phyloP scores from a whole-genome alignment of 139 green algal species.

The Desmodesmus armatus region DNA sequence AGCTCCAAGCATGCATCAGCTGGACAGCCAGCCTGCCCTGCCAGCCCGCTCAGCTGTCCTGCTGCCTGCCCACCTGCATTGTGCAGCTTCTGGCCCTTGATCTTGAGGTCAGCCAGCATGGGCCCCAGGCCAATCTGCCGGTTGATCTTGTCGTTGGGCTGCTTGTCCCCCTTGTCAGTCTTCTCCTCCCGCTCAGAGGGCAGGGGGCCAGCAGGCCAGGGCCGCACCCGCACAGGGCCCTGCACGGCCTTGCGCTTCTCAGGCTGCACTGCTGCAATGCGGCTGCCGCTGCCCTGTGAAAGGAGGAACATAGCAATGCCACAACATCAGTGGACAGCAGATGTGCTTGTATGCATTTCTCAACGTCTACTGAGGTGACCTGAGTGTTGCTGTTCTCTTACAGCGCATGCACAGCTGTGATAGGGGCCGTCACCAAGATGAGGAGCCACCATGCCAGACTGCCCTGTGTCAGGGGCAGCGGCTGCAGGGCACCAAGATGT shows the following conservation, averaged over 20 bases:
- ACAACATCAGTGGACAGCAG: background rate
- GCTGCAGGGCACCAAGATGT: no score
- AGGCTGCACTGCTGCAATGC: no score
- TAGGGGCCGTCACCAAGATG: no score
- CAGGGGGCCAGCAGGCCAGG: constrained; percentile 20
- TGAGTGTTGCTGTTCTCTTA: no score
- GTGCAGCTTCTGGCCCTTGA: constrained; percentile 29
- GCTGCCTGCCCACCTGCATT: constrained; percentile 36
- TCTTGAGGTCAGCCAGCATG: constrained; percentile 16
- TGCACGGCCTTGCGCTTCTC: constrained; percentile 10
- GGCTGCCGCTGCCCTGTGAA: no score
- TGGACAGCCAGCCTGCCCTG: background rate
- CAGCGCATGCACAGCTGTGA: no score
- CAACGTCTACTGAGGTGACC: no score
- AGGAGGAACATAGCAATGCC: background rate
- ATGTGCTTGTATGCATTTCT: no score
- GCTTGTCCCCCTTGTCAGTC: background rate
- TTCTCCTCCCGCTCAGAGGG: background rate
- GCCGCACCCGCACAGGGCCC: constrained; percentile 4
- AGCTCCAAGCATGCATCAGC: background rate
- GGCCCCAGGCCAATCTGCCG: constrained; percentile 18
- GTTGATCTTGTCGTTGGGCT: constrained; percentile 4
- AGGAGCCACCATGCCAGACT: no score
- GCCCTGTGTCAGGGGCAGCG: no score
- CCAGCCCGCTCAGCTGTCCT: background rate